phyloP scores from a whole-genome alignment of 1,284 basidiomycete genomes.

The Ceratobasidium sp. region DNA sequence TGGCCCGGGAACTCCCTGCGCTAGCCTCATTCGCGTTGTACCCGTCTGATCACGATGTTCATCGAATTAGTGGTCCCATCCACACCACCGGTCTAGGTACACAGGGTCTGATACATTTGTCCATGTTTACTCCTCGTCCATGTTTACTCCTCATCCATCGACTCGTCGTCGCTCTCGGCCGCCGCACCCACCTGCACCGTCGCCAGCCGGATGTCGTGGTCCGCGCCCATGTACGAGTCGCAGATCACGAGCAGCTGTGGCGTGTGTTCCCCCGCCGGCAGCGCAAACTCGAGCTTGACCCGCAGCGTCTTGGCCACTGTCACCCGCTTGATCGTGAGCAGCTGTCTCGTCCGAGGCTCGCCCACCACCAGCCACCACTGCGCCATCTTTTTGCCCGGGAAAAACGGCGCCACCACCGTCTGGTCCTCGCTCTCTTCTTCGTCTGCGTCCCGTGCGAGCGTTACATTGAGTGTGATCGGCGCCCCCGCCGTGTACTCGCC shows the following conservation, averaged over 20 bases:
- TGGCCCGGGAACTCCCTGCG: constrained; percentile 5
- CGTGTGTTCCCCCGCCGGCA: constrained; percentile 83
- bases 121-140: constrained; percentile 46
- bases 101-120: constrained; percentile 14
- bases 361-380: constrained; percentile 99
- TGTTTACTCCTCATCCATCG: constrained; percentile 61
- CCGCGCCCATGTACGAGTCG: constrained; percentile 90
- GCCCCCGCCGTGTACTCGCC: constrained; percentile 85
- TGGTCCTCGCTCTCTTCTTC: constrained; percentile 71
- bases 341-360: constrained; percentile 74
- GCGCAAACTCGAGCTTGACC: constrained; percentile 88
- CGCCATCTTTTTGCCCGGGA: constrained; percentile 88
- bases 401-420: constrained; percentile 89
- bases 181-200: constrained; percentile 87
- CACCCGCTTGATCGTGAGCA: constrained; percentile 95
- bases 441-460: constrained; percentile 85
- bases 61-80: background rate
- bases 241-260: constrained; percentile 94
- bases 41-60: background rate
- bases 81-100: background rate
- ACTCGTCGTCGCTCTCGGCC: constrained; percentile 78
- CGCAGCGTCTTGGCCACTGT: constrained; percentile 83
- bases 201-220: constrained; percentile 87
- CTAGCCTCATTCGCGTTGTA: background rate
- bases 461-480: constrained; percentile 84